Evolutionary conservation across 1,284 basidiomycete species (phyloP).

Genomic region (Ganoderma boninense): DNA sequence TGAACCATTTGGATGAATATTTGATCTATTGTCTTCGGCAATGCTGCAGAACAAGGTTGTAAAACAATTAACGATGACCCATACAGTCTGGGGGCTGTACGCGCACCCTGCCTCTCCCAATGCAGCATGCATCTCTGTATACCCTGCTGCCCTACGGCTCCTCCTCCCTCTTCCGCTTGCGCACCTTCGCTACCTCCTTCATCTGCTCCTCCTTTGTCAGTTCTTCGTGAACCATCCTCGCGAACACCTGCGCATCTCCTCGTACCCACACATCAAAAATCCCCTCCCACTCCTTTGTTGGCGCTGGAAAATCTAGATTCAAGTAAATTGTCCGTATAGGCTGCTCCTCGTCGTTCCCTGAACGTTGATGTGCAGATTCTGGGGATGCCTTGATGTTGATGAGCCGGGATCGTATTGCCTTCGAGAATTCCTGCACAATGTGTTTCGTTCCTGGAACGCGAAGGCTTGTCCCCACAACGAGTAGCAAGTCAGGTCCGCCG

Average conservation of each 20-base stretch:
- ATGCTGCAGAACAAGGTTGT: too few species aligned
- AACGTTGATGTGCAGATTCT: slow-evolving; percentile 48
- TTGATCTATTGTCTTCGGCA: too few species aligned
- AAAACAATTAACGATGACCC: too few species aligned
- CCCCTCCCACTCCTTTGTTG: slow-evolving; percentile 87
- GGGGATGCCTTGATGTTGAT: slow-evolving; percentile 36
- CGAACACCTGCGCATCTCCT: slow-evolving; percentile 88
- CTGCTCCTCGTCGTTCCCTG: slow-evolving; percentile 53
- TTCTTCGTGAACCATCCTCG: slow-evolving; percentile 62
- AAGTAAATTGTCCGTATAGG: slow-evolving; percentile 83
- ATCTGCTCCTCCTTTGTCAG: slow-evolving; percentile 49
- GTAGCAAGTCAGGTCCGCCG: slow-evolving; percentile 81
- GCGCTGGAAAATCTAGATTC: slow-evolving; percentile 90
- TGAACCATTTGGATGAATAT: too few species aligned
- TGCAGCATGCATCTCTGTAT: too few species aligned
- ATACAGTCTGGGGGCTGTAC: too few species aligned
- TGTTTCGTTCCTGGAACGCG: slow-evolving; percentile 93
- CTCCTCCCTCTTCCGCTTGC: slow-evolving; percentile 28
- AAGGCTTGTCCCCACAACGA: too few species aligned
- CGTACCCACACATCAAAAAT: slow-evolving; percentile 93
- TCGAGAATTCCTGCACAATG: slow-evolving; percentile 91
- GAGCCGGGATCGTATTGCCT: slow-evolving; percentile 70
- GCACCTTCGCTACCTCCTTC: slow-evolving; percentile 23
- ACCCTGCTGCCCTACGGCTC: too few species aligned
- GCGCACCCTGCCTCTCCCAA: too few species aligned